Percentiles rank a stretch among this genome's conserved stretches.
Evolutionary conservation across 257 asterid genomes (phyloP).

Genomic region (Eustoma russellianum): DNA sequence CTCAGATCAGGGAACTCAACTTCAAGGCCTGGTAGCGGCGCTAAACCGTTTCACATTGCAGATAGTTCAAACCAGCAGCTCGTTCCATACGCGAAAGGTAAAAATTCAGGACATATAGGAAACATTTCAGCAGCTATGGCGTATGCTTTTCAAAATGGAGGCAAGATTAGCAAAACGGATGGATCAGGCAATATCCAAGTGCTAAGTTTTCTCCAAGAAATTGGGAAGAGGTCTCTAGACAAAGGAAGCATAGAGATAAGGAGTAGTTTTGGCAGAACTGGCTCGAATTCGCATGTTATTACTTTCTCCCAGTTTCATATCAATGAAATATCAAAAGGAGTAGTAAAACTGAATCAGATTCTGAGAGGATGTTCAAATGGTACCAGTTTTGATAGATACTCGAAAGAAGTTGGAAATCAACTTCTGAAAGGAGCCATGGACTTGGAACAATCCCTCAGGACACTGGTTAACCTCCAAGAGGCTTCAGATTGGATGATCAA

Average conservation of each 20-base stretch:
- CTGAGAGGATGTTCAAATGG: conserved; percentile 57
- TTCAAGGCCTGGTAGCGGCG: conserved; percentile 27
- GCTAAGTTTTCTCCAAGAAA: conserved; percentile 52
- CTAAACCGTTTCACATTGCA: conserved; percentile 21
- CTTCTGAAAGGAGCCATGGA: conserved; percentile 73
- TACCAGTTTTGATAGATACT: conserved; percentile 42
- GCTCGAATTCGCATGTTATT: conserved; percentile 24
- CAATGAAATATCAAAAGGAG: conserved; percentile 67
- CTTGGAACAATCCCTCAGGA: conserved; percentile 71
- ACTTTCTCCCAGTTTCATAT: conserved; percentile 49
- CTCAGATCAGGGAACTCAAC: conserved; percentile 30
- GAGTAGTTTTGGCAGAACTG: conserved; percentile 19
- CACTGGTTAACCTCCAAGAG: conserved; percentile 67
- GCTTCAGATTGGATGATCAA: conserved; percentile 28
- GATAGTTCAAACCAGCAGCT: conserved; percentile 67
- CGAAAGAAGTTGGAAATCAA: conserved; percentile 65
- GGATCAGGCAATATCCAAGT: conserved; percentile 43
- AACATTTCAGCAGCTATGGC: conserved; percentile 62
- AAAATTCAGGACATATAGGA: conserved; percentile 32
- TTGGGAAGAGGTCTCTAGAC: conserved; percentile 47
- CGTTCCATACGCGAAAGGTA: conserved; percentile 46
- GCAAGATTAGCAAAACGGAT: conserved; percentile 34
- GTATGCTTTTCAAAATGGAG: conserved; percentile 55
- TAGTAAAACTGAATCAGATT: conserved; percentile 67
- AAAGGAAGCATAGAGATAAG: conserved; percentile 26